Conservation (phyloP, 306 rosid species). For the Castanea crenata region DNA sequence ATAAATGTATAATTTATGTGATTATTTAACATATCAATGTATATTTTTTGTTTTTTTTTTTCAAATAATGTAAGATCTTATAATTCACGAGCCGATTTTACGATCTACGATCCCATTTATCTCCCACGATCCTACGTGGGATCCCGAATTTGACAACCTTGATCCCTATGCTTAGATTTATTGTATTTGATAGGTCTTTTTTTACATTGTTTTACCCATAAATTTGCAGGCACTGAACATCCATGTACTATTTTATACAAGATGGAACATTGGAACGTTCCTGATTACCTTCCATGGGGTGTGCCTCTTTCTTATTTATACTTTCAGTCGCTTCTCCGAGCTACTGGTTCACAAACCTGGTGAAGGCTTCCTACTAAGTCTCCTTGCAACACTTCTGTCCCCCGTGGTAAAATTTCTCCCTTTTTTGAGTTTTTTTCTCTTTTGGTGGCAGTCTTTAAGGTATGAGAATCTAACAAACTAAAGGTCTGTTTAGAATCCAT, state of each 20-base stretch:
- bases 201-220: not conserved
- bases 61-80: too few species aligned
- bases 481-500: too few species aligned
- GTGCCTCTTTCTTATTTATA: constrained; percentile 47
- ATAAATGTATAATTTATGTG: too few species aligned
- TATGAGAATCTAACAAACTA: too few species aligned
- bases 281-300: constrained; percentile 72
- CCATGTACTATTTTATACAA: constrained; percentile 65
- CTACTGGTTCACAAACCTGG: constrained; percentile 69
- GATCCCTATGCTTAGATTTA: not conserved
- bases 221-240: constrained; percentile 38
- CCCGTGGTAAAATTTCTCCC: constrained; percentile 43
- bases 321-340: constrained; percentile 61
- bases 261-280: constrained; percentile 54
- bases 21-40: too few species aligned
- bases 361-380: constrained; percentile 44
- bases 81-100: too few species aligned
- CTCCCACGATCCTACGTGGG: too few species aligned
- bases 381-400: constrained; percentile 52
- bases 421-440: not conserved
- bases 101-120: too few species aligned
- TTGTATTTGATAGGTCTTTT: too few species aligned
- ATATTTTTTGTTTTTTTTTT: too few species aligned
- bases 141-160: too few species aligned
- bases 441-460: too few species aligned